Evolutionary conservation across 2,329 filamentous ascomycete genomes (phyloP), one percentile per base, ranked within the genome.

Genomic region (Cercospora sp.): DNA sequence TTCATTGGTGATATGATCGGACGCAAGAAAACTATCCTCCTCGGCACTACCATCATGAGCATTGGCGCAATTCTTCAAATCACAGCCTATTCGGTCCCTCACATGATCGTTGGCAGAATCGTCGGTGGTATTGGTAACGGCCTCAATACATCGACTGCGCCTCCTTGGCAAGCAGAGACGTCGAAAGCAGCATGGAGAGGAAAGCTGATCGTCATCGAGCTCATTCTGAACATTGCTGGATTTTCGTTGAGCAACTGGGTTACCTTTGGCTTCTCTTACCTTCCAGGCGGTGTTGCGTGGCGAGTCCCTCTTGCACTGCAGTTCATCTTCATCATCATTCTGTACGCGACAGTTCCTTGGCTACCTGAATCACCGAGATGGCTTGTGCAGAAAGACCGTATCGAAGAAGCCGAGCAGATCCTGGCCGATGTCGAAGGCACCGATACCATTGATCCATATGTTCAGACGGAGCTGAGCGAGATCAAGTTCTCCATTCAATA

Each of bases 231-330:
- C 40, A 83, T 86, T 53, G 80, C 79, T 18, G 85, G 85, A 2
- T 85, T 85, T 68, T 80, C 77, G 1, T 59, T 86, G 1, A 81
- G 80, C 4, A 85, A 86, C 55, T 87, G 85, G 83, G 79, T 86
- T 10, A 86, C 81, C 7, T 86, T 82, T 66, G 84, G 84, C 1
- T 81, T 86, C 65, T 83, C 81, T 5, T 87, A 83, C 70, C 72
- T 80, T 1, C 73, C 71, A 3, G 82, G 82, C 5, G 69, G 78
- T 0, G 74, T 84, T 12, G 76, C 81, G 0, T 85, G 83, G 83
- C 72, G 83, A 43, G 74, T 84, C 2, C 82, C 83, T 0, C 77
- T 86, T 2, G 83, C 82, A 0, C 78, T 86, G 26, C 84, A 86
- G 49, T 81, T 85, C 68, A 70, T 86, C 57, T 85, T 85, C 75